A percentile compares a stretch with the other conserved stretches of the same genome.
Evolutionary conservation across 176 grass and related monocot genomes (phyloP).

Genomic region (Neostapfia colusana): DNA sequence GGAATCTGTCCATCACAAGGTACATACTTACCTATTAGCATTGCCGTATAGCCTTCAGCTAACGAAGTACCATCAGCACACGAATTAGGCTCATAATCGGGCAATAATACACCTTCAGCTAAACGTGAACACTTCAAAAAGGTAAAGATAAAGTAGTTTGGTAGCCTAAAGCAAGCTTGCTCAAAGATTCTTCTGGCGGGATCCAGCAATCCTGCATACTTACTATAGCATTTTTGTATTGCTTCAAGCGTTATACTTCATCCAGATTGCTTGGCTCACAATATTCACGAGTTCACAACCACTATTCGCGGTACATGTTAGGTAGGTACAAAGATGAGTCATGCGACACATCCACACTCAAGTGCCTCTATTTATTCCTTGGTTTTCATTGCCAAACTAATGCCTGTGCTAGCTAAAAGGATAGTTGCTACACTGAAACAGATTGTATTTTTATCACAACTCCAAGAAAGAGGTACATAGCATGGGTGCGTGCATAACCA

Average conservation of each 20-base stretch:
- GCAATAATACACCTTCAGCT: background rate
- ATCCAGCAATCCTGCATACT: slow-evolving; percentile 14
- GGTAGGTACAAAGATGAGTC: slow-evolving; percentile 33
- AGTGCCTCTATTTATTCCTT: slow-evolving; percentile 53
- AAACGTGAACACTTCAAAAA: slow-evolving; percentile 13
- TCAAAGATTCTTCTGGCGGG: slow-evolving; percentile 68
- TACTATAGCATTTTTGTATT: slow-evolving; percentile 1
- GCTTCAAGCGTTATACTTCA: slow-evolving; percentile 27
- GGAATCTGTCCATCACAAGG: slow-evolving; percentile 7
- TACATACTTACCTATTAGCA: slow-evolving; percentile 16
- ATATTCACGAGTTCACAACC: slow-evolving; percentile 23
- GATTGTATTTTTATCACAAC: background rate
- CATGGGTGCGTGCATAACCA: slow-evolving; percentile 56
- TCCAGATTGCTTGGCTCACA: slow-evolving; percentile 28
- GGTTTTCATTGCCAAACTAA: slow-evolving; percentile 16
- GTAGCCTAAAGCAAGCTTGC: slow-evolving; percentile 58
- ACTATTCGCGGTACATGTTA: slow-evolving; percentile 26
- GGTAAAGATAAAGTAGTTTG: slow-evolving; percentile 47
- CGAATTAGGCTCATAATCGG: slow-evolving; percentile 33
- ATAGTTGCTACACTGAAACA: background rate
- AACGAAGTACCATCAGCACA: background rate
- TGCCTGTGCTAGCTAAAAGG: background rate
- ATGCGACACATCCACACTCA: slow-evolving; percentile 50
- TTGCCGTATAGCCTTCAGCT: slow-evolving; percentile 27
- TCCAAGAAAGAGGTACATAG: slow-evolving; percentile 20